A percentile compares a stretch with the other conserved stretches of the same genome.
Evolutionary conservation across 345 rosid species (phyloP).

Genomic region (Dimocarpus longan): DNA sequence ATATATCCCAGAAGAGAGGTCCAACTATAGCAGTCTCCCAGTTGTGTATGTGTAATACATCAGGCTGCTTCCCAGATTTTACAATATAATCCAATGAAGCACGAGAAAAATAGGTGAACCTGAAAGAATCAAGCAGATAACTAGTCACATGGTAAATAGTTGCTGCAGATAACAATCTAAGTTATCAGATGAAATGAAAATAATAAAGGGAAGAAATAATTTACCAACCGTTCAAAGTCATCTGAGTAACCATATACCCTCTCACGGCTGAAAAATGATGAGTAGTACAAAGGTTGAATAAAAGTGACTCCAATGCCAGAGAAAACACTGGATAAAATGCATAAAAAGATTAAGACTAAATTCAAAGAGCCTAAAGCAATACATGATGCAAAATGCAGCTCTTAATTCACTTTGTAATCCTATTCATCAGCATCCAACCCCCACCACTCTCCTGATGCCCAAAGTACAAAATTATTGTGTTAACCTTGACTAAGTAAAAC

Average conservation of each 20-base stretch:
- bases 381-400: slow-evolving; percentile 7
- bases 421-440: neutral
- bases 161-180: slow-evolving; percentile 9
- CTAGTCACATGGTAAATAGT: slow-evolving; percentile 14
- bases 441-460: neutral
- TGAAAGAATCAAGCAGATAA: slow-evolving; percentile 34
- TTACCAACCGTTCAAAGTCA: slow-evolving; percentile 79
- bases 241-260: slow-evolving; percentile 70
- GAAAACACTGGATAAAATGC: slow-evolving; percentile 52
- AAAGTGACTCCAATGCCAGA: slow-evolving; percentile 77
- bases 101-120: slow-evolving; percentile 86
- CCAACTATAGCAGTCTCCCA: slow-evolving; percentile 90
- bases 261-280: slow-evolving; percentile 70
- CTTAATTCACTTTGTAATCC: neutral
- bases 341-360: slow-evolving; percentile 11
- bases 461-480: slow-evolving; percentile 7
- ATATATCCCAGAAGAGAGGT: slow-evolving; percentile 90
- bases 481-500: neutral
- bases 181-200: slow-evolving; percentile 9
- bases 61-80: slow-evolving; percentile 86
- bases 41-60: slow-evolving; percentile 80
- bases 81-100: slow-evolving; percentile 80
- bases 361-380: neutral
- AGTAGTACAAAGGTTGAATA: slow-evolving; percentile 66
- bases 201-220: slow-evolving; percentile 18